Evolutionary conservation across 768 basidiomycete species (phyloP).

Genomic region (Termitomyces sp.): DNA sequence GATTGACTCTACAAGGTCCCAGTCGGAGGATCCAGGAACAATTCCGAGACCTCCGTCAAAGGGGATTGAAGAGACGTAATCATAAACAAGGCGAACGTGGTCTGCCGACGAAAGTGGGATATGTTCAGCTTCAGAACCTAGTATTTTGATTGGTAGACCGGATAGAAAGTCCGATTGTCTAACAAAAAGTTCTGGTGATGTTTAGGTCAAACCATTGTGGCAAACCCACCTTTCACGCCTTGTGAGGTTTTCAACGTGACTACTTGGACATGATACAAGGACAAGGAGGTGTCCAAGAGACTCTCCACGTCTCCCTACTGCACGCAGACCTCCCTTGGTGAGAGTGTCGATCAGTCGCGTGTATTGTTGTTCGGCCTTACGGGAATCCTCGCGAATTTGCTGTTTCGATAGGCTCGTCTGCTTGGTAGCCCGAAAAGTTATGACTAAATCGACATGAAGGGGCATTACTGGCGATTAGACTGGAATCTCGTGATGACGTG

Average conservation of each 20-base stretch:
- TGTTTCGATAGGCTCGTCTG: conserved; percentile 52
- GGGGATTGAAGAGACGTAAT: conserved; percentile 62
- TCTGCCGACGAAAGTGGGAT: conserved; percentile 62
- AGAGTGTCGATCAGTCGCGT: conserved; percentile 56
- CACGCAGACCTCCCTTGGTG: conserved; percentile 57
- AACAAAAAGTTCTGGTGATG: background rate
- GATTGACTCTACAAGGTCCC: conserved; percentile 78
- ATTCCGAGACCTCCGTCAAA: conserved; percentile 85
- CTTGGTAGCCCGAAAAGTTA: conserved; percentile 59
- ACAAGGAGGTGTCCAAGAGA: conserved; percentile 70
- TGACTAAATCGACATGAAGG: conserved; percentile 67
- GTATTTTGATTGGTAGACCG: conserved; percentile 55
- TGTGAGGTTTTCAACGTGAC: conserved; percentile 58
- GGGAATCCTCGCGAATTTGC: conserved; percentile 55
- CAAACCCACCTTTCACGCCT: conserved; percentile 66
- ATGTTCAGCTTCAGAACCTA: conserved; percentile 38
- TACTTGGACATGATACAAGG: conserved; percentile 66
- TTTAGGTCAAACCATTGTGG: background rate
- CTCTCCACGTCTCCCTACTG: conserved; percentile 75
- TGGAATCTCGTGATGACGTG: background rate
- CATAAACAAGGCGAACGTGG: conserved; percentile 73
- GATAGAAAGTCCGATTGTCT: conserved; percentile 77
- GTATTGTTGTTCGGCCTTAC: conserved; percentile 57
- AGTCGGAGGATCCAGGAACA: conserved; percentile 62
- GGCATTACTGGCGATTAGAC: conserved; percentile 3